Evolutionary conservation across 257 asterid species (phyloP), one percentile per base, ranked within the genome.

Genomic region (Plantago major): DNA sequence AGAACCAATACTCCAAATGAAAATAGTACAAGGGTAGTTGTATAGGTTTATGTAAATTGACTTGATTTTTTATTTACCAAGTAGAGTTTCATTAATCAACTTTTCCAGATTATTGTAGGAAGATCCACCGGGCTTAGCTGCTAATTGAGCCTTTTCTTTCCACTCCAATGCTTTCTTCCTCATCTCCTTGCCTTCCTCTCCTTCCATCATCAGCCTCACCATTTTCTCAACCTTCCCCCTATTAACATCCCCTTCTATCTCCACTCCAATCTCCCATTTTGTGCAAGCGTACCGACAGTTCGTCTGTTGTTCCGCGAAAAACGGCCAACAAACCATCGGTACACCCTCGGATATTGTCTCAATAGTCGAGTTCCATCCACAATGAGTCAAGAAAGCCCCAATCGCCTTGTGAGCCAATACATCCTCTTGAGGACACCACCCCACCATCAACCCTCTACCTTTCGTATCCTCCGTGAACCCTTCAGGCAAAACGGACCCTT

Each of bases 251-350:
- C 73, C 73, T 13, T 77, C 86, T 5, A 77, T 71, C 73, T 80
- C 86, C 45, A 69, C 61, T 1, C 83, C 86, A 10, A 63, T 47
- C n/a, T 48, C 69, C 83, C 86, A 80, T 2, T 64, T 45, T 7
- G 59, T n/a, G 64, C 86, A 72, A 7, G 69, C 71, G 11, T 77
- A 80, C 2, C 73, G 46, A 44, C 86, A 80, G 19, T 77, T 80
- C 12, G 86, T 80, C 18, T 66, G 86, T 67, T 80, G 86, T 70
- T 80, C 86, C 1, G 86, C 79, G 30, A 80, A 80, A 55, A 77
- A 80, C 12, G 86, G 86, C 86, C 86, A 80, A 51, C 83, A 80
- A 14, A 80, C 64, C 81, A 77, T 69, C 11, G 83, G 81, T 15
- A 80, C 83, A 11, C 83, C 83, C 22, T 62, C 78, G 1, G 79